Conservation (phyloP, 352 stramenopile species). For the Phytopythium vexans region DNA sequence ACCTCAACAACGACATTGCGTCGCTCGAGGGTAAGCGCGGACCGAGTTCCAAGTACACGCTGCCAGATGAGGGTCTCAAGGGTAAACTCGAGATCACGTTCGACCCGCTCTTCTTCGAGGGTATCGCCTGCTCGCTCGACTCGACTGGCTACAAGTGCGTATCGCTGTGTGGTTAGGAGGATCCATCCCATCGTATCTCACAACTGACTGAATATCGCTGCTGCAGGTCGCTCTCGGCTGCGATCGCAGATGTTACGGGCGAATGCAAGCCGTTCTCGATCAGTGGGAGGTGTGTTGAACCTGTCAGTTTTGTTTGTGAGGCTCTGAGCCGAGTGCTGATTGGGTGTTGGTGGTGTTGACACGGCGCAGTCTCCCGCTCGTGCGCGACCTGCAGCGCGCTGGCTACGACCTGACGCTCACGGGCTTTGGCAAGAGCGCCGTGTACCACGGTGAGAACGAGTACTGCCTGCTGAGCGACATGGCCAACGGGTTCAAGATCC, state of each 20-base stretch:
- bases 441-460: conserved; percentile 93
- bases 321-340: no score
- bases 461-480: conserved; percentile 88
- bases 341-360: conserved; percentile 4
- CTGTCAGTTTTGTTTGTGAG: no score
- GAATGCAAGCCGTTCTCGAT: conserved; percentile 90
- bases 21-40: conserved; percentile 72
- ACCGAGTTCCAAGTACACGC: conserved; percentile 87
- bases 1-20: conserved; percentile 82
- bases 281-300: conserved; percentile 76
- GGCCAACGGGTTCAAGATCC: conserved; percentile 85
- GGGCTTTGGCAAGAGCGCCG: conserved; percentile 75
- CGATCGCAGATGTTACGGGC: conserved; percentile 74
- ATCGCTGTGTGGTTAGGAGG: background rate
- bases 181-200: background rate
- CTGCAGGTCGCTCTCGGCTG: conserved; percentile 54
- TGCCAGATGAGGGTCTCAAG: conserved; percentile 68
- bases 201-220: conserved; percentile 2
- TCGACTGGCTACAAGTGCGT: conserved; percentile 77
- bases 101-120: conserved; percentile 68
- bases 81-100: conserved; percentile 89
- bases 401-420: conserved; percentile 75
- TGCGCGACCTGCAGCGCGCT: conserved; percentile 72
- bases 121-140: conserved; percentile 88
- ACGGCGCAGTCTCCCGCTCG: conserved; percentile 46